Evolutionary conservation across 768 basidiomycete genomes (phyloP).

Genomic region (Grammothele lineata): DNA sequence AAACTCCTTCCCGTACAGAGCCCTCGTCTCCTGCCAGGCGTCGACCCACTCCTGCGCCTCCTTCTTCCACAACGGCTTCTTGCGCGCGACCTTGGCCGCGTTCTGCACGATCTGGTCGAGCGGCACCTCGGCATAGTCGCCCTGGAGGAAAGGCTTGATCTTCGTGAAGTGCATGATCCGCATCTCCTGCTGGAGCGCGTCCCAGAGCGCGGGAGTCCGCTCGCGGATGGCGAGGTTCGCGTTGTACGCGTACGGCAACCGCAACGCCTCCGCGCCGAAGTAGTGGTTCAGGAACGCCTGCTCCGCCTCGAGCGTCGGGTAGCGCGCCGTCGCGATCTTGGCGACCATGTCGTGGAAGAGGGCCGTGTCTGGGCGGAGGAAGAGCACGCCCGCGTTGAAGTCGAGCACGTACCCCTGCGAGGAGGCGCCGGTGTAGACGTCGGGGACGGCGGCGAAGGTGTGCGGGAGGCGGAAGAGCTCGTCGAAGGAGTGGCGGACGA

Average conservation of each 20-base stretch:
- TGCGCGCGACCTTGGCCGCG: constrained; percentile 13
- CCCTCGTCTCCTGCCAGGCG: constrained; percentile 19
- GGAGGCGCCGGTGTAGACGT: constrained; percentile 24
- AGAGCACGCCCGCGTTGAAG: constrained; percentile 36
- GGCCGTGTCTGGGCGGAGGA: constrained; percentile 26
- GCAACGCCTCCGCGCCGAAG: constrained; percentile 29
- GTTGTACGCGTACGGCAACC: constrained; percentile 34
- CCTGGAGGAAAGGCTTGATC: constrained; percentile 25
- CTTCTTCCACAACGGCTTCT: constrained; percentile 12
- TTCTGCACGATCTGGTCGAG: constrained; percentile 18
- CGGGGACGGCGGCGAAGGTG: constrained; percentile 31
- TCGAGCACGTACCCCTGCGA: constrained; percentile 24
- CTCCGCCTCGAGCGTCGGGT: constrained; percentile 35
- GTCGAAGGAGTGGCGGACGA: constrained; percentile 29
- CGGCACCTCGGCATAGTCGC: constrained; percentile 19
- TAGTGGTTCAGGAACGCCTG: constrained; percentile 41
- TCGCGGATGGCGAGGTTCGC: constrained; percentile 34
- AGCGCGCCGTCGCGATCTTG: constrained; percentile 37
- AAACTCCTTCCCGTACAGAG: constrained; percentile 1
- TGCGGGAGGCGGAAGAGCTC: constrained; percentile 32
- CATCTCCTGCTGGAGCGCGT: constrained; percentile 25
- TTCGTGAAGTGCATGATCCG: constrained; percentile 33
- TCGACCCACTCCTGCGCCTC: constrained; percentile 25
- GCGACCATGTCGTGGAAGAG: constrained; percentile 28
- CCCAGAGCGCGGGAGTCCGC: constrained; percentile 29